Base-by-base conservation (phyloP, 441 rosid species). In the Adansonia grandidieri region DNA sequence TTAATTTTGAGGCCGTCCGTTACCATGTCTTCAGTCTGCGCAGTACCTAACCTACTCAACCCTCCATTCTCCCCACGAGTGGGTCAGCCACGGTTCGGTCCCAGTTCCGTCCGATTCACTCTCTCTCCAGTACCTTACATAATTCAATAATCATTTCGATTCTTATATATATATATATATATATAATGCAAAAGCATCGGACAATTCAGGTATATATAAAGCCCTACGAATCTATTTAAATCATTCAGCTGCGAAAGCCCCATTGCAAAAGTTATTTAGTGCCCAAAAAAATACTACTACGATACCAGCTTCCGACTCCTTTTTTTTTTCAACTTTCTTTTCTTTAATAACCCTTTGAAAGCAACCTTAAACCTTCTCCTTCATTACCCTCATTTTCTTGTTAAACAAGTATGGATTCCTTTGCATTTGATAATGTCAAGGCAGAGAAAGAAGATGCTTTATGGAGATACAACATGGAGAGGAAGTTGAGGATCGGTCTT, bases 401-500 rank as follows among this genome's bases (percentile, higher is more conserved):
- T 24, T 70, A 14, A 70, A 8, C 13, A 40, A 48, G 44, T 40
- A 86, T 86, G 88, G 80, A 42, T 47, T 44, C 63, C 56, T 51
- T n/a, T 24, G 81, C 77, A 1, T 75, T 69, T 17, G 84, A 80
- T 73, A 28, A 63, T 17, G 66, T 84, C 15, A 78, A 80, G 78
- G 89, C 83, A 2, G 88, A 83, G 81, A 87, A 88, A 75, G 82
- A 78, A 9, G 83, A 82, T 14, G 86, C 83, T 20, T 71, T 85
- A 58, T 73, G 82, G 72, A 78, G 63, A 17, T 83, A 73, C 77
- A 77, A 69, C 60, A 77, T 79, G 62, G 44, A 77, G 15, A 76
- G 22, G 47, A 77, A 56, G 61, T 9, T 73, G 37, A 72, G 56
- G 51, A 51, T 32, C 37, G 50, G 68, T 53, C 51, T 80, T 22